Evolutionary conservation across 495 filamentous ascomycete species (phyloP).

Genomic region (Apodospora peruviana): DNA sequence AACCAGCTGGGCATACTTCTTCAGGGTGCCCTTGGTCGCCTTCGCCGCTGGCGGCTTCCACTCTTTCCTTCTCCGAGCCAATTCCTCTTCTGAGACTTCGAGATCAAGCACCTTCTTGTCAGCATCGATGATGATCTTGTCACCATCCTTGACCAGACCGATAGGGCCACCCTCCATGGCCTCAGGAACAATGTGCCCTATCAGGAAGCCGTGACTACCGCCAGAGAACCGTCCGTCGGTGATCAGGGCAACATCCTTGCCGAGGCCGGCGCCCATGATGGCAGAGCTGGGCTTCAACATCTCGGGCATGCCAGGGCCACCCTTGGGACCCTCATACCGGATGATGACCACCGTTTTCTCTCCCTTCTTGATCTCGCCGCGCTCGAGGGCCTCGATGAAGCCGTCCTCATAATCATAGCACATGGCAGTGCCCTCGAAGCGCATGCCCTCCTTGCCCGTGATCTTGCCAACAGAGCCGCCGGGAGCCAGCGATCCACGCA

Average conservation of each 20-base stretch:
- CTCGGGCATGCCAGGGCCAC: slow-evolving; percentile 80
- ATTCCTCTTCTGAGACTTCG: slow-evolving; percentile 54
- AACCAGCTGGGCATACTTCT: slow-evolving; percentile 68
- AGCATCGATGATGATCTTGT: slow-evolving; percentile 66
- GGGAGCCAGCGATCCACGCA: slow-evolving; percentile 84
- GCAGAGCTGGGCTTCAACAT: slow-evolving; percentile 80
- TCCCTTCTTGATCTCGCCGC: slow-evolving; percentile 83
- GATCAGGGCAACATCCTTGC: slow-evolving; percentile 74
- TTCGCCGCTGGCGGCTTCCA: slow-evolving; percentile 62
- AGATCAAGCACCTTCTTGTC: slow-evolving; percentile 59
- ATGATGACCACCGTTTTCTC: slow-evolving; percentile 98
- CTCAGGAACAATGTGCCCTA: slow-evolving; percentile 70
- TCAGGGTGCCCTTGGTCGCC: slow-evolving; percentile 68
- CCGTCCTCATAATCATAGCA: slow-evolving; percentile 82
- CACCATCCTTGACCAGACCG: slow-evolving; percentile 62
- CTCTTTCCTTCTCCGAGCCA: slow-evolving; percentile 57
- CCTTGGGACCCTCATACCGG: slow-evolving; percentile 86
- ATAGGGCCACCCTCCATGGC: slow-evolving; percentile 66
- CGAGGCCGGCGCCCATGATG: slow-evolving; percentile 82
- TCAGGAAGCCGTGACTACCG: slow-evolving; percentile 73
- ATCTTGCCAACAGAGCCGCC: slow-evolving; percentile 96
- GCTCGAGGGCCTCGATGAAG: slow-evolving; percentile 72
- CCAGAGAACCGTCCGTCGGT: slow-evolving; percentile 76
- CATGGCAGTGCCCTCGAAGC: slow-evolving; percentile 80
- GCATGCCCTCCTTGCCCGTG: slow-evolving; percentile 92